Conservation (phyloP, 2,329 filamentous ascomycete genomes). For the Zymoseptoria brevis region DNA sequence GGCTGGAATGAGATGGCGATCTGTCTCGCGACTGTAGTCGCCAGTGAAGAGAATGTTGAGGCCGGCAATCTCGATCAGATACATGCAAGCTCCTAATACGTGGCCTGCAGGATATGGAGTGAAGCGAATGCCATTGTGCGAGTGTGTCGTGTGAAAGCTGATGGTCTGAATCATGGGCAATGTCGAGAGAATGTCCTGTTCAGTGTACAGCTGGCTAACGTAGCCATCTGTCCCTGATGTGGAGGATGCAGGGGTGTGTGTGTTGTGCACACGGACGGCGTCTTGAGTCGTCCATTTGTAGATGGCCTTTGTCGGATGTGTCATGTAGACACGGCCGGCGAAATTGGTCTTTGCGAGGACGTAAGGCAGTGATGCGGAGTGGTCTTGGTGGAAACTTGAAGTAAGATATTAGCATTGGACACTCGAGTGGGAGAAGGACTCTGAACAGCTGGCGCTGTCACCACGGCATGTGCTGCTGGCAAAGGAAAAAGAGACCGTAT, state of each 20-base stretch:
- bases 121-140: constrained; percentile 90
- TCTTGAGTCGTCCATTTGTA: constrained; percentile 99
- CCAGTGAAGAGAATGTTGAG: constrained; percentile 96
- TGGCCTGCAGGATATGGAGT: constrained; percentile 96
- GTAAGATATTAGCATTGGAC: constrained; percentile 1
- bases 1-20: constrained; percentile 89
- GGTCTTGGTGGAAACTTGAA: constrained; percentile 88
- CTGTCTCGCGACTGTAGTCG: constrained; percentile 92
- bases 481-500: constrained; percentile 5
- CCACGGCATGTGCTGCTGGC: constrained; percentile 9
- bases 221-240: constrained; percentile 34
- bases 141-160: constrained; percentile 96
- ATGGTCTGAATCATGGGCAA: constrained; percentile 94
- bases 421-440: neutral
- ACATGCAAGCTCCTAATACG: constrained; percentile 98
- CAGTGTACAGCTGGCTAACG: constrained; percentile 71
- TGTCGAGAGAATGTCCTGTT: constrained; percentile 88
- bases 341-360: constrained; percentile 98
- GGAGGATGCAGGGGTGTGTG: constrained; percentile 21
- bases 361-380: constrained; percentile 96
- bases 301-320: constrained; percentile 96
- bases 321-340: constrained; percentile 95
- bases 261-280: constrained; percentile 72
- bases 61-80: constrained; percentile 91
- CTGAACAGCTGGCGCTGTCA: constrained; percentile 4